Evolutionary conservation across 495 filamentous ascomycete genomes (phyloP), one percentile per base, ranked within the genome.

Genomic region (Aspergillus hancockii): DNA sequence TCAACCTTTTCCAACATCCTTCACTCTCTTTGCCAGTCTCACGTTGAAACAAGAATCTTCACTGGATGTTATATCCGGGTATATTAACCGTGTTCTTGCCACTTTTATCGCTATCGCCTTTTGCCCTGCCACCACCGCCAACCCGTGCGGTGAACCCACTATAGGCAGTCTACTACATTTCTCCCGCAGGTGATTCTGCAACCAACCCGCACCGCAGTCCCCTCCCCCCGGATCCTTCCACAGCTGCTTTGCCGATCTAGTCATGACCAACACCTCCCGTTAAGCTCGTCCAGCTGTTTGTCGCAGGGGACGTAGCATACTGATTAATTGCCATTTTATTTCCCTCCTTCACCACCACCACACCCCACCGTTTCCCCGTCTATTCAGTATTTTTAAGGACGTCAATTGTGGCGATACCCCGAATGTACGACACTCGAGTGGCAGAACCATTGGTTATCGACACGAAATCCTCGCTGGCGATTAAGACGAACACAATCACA

Each of bases 401-500:
- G 51, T 31, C 59, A 64, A 64, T 64, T 43, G 53, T 52, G 61
- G 55, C 31, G 38, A 53, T 57, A 65, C 18, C 57, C 65, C 69
- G 62, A 54, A 78, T 78, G 75, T 73, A 64, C 61, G 69, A 74
- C 52, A 66, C 66, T 58, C 67, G 71, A 54, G 58, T 67, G 58
- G 65, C 63, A 59, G 70, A 76, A 63, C 63, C 65, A 58, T 63
- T 74, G 65, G 67, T 68, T 40, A 65, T 71, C 62, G 64, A 73
- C 53, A 66, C 69, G 25, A 63, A 63, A 65, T 71, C 74, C 63
- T 59, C 65, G 54, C 59, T 75, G 62, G 63, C 65, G 60, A 66
- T 65, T 53, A 76, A 77, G 57, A 66, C 67, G 25, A 69, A 67
- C 36, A 63, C 76, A 22, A 68, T 75, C 66, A 70, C 77, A 60